Conservation (phyloP, 306 rosid genomes). For the Comarum palustre region DNA sequence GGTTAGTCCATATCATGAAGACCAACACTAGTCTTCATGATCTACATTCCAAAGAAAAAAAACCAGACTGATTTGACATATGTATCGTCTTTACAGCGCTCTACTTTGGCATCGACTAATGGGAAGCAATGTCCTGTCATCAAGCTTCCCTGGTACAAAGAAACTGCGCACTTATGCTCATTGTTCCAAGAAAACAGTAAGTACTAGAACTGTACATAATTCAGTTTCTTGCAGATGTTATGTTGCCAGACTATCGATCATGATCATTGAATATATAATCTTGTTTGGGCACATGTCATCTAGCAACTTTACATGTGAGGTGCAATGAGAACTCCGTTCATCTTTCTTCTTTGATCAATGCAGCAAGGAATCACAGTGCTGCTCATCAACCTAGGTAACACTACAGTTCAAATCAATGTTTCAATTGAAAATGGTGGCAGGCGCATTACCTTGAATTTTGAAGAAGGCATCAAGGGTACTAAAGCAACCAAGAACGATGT, state of each 20-base stretch:
- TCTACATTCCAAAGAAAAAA: not conserved
- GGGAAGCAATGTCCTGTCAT: slow-evolving; percentile 53
- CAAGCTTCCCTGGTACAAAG: slow-evolving; percentile 50
- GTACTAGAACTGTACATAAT: slow-evolving; percentile 14
- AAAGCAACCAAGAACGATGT: slow-evolving; percentile 3
- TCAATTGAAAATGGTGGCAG: slow-evolving; percentile 11
- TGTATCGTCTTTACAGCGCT: slow-evolving; percentile 39
- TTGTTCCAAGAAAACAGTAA: slow-evolving; percentile 56
- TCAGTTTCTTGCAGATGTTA: not conserved
- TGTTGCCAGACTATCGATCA: not conserved
- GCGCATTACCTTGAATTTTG: slow-evolving; percentile 1
- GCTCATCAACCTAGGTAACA: slow-evolving; percentile 49
- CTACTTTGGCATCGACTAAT: slow-evolving; percentile 70
- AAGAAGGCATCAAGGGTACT: slow-evolving; percentile 7
- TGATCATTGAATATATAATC: not conserved
- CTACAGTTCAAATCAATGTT: slow-evolving; percentile 36
- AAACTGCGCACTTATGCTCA: slow-evolving; percentile 56
- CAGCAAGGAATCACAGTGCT: slow-evolving; percentile 65
- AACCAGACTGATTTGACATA: not conserved
- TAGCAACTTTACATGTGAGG: not conserved
- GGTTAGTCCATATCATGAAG: slow-evolving; percentile 12
- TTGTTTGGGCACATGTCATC: not conserved
- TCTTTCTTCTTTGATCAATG: not conserved
- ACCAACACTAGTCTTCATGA: not conserved
- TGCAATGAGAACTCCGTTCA: not conserved